Percentiles rank a stretch among this genome's conserved stretches.
Evolutionary conservation across 441 rosid species (phyloP).

Genomic region (Pelargonium citronellum): DNA sequence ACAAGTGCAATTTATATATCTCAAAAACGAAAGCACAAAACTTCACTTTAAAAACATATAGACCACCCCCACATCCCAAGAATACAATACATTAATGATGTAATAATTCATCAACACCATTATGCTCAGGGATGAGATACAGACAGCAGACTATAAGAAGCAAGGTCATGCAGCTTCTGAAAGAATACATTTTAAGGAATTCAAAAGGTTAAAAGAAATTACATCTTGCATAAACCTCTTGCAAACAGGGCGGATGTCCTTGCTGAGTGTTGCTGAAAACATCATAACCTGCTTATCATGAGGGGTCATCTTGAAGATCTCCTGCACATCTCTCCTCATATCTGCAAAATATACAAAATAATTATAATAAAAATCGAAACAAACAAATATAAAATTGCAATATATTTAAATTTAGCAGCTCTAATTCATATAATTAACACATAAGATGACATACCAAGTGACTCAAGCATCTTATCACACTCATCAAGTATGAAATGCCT

Average conservation of each 20-base stretch:
- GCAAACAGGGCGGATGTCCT: constrained; percentile 99
- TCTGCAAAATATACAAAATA: constrained; percentile 35
- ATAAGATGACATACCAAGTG: constrained; percentile 54
- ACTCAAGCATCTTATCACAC: constrained; percentile 99
- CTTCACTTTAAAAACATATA: too few relatives aligned
- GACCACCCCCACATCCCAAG: too few relatives aligned
- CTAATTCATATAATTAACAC: neutral
- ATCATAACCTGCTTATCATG: constrained; percentile 99
- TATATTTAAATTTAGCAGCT: neutral
- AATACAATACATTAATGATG: too few relatives aligned
- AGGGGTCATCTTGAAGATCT: constrained; percentile 96
- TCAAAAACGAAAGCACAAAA: too few relatives aligned
- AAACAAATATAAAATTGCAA: neutral
- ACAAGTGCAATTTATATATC: too few relatives aligned
- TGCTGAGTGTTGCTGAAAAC: constrained; percentile 99
- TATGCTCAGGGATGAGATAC: too few relatives aligned
- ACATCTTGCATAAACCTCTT: constrained; percentile 99
- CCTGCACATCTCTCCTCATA: constrained; percentile 96
- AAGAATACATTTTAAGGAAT: too few relatives aligned
- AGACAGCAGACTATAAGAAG: too few relatives aligned
- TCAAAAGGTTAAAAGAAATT: constrained; percentile 21
- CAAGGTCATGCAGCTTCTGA: too few relatives aligned
- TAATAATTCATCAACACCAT: too few relatives aligned
- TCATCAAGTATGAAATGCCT: constrained; percentile 98
- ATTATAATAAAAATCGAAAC: neutral